phyloP scores from a whole-genome alignment of 805 yeast genomes.

The Cyberlindnera lachancei region DNA sequence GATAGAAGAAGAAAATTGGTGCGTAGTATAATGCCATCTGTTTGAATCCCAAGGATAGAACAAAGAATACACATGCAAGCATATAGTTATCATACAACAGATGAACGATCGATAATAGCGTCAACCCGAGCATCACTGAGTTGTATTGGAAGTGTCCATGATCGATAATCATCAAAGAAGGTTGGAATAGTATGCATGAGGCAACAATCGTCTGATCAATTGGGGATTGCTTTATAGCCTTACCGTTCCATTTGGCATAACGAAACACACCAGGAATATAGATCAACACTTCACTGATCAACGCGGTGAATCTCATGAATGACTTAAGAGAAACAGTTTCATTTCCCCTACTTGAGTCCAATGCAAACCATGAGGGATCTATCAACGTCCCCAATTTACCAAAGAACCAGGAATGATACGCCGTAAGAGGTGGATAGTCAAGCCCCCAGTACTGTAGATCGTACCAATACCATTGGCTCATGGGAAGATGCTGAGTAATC shows the following conservation, averaged over 20 bases:
- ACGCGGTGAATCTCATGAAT: constrained; percentile 76
- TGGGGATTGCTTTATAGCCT: constrained; percentile 46
- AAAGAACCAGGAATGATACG: constrained; percentile 77
- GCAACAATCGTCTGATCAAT: constrained; percentile 73
- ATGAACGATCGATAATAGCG: constrained; percentile 59
- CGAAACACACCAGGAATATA: constrained; percentile 77
- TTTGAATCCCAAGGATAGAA: constrained; percentile 73
- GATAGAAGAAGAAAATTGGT: constrained; percentile 77
- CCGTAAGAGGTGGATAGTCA: constrained; percentile 96
- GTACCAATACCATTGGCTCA: constrained; percentile 78
- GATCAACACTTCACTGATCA: constrained; percentile 64
- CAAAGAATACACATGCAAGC: constrained; percentile 70
- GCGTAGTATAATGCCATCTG: constrained; percentile 95
- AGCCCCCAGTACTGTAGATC: constrained; percentile 93
- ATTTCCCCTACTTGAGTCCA: constrained; percentile 66
- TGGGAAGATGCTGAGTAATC: constrained; percentile 68
- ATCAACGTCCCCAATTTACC: constrained; percentile 67
- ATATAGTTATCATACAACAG: constrained; percentile 56
- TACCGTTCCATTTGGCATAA: constrained; percentile 66
- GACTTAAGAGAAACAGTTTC: constrained; percentile 65
- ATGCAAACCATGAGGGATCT: constrained; percentile 67
- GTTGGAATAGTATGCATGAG: constrained; percentile 77
- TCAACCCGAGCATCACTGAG: constrained; percentile 86
- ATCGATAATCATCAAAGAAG: constrained; percentile 75
- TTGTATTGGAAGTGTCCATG: constrained; percentile 98